Percentiles rank a stretch among this genome's conserved stretches.
phyloP scores from a whole-genome alignment of 257 asterid genomes.

The Schizonepeta tenuifolia region DNA sequence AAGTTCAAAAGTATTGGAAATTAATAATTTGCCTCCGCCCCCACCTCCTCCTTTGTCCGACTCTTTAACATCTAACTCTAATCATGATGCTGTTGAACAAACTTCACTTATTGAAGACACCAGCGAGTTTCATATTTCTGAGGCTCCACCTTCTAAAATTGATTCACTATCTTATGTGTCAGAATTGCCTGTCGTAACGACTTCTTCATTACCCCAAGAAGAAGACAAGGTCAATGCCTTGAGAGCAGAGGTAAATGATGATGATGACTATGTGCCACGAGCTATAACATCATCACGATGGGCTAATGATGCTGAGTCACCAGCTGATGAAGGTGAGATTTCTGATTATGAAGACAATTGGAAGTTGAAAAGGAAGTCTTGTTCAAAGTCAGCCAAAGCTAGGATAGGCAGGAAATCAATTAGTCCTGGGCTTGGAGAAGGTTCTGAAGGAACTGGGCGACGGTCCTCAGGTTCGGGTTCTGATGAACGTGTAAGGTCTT shows the following conservation, averaged over 20 bases:
- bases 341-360: constrained; percentile 55
- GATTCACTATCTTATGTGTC: constrained; percentile 33
- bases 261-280: constrained; percentile 52
- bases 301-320: constrained; percentile 75
- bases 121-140: constrained; percentile 33
- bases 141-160: constrained; percentile 38
- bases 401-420: constrained; percentile 42
- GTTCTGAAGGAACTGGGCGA: constrained; percentile 50
- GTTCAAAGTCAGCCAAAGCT: constrained; percentile 47
- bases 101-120: constrained; percentile 30
- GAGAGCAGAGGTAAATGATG: constrained; percentile 40
- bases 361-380: constrained; percentile 42
- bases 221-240: constrained; percentile 34
- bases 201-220: constrained; percentile 38
- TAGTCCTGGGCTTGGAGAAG: constrained; percentile 66
- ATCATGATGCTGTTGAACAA: constrained; percentile 31
- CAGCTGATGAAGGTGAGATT: constrained; percentile 78
- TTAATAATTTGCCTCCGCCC: constrained; percentile 41
- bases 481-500: constrained; percentile 64
- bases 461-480: constrained; percentile 55
- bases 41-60: constrained; percentile 43
- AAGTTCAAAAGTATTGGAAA: constrained; percentile 39
- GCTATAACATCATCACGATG: constrained; percentile 79
- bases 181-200: constrained; percentile 41
- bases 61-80: constrained; percentile 35